phyloP scores from a whole-genome alignment of 768 basidiomycete genomes.

The Trametes maxima region DNA sequence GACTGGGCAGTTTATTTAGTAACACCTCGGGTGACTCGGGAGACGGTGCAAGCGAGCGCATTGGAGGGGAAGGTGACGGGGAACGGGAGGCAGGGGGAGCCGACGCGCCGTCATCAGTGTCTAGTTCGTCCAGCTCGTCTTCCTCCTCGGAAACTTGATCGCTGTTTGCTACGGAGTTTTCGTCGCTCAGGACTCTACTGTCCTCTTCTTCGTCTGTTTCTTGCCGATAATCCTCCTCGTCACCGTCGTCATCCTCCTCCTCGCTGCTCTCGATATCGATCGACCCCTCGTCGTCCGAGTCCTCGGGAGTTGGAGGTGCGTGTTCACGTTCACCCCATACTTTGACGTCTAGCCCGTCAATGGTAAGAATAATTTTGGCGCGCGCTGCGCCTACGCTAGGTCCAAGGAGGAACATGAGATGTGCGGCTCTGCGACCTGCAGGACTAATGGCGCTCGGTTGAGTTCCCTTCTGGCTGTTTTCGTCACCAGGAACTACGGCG shows the following conservation, averaged over 20 bases:
- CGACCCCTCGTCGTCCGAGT: conserved; percentile 3
- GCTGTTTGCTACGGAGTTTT: conserved; percentile 9
- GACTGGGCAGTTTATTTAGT: not conserved
- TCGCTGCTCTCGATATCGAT: conserved; percentile 8
- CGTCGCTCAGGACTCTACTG: conserved; percentile 1
- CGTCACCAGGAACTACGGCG: conserved; percentile 2
- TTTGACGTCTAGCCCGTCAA: conserved; percentile 64
- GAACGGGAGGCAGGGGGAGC: conserved; percentile 34
- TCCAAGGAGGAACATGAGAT: conserved; percentile 67
- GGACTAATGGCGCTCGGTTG: not conserved
- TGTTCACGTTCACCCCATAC: conserved; percentile 30
- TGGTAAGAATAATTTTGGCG: conserved; percentile 58
- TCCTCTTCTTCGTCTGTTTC: conserved; percentile 15
- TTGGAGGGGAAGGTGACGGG: conserved; percentile 28
- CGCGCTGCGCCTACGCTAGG: conserved; percentile 64
- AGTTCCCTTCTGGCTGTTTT: not conserved
- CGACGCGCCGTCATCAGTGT: conserved; percentile 23
- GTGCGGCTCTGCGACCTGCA: conserved; percentile 37
- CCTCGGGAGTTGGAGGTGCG: not conserved
- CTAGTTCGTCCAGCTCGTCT: conserved; percentile 12
- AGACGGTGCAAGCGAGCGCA: conserved; percentile 12
- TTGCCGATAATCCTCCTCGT: conserved; percentile 10
- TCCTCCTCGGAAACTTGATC: conserved; percentile 18
- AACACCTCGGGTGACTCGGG: conserved; percentile 1
- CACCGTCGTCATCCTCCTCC: conserved; percentile 19